phyloP scores from a whole-genome alignment of 1,284 basidiomycete genomes.

The Macrocystidia cucumis region DNA sequence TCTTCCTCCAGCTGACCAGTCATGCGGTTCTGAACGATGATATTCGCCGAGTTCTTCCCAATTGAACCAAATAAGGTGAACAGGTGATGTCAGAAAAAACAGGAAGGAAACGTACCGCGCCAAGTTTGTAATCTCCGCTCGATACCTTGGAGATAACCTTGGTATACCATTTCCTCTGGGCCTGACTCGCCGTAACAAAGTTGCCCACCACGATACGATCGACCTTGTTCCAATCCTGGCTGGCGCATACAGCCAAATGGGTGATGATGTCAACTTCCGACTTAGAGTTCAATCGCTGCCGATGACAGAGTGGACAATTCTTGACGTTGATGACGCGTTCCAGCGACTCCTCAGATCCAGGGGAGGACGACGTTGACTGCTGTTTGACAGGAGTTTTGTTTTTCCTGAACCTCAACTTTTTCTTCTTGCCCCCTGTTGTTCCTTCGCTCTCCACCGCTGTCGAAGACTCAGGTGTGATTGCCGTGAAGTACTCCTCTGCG shows the following conservation, averaged over 20 bases:
- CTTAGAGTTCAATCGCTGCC: constrained; percentile 77
- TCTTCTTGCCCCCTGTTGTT: constrained; percentile 15
- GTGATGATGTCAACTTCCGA: constrained; percentile 92
- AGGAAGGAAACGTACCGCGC: constrained; percentile 56
- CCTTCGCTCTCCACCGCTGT: constrained; percentile 10
- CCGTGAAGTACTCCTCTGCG: constrained; percentile 14
- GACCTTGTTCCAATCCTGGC: constrained; percentile 86
- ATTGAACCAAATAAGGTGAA: constrained; percentile 4
- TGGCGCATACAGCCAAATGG: constrained; percentile 90
- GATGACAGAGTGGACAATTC: constrained; percentile 90
- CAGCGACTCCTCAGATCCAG: constrained; percentile 37
- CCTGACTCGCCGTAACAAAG: constrained; percentile 93
- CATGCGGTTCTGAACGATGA: constrained; percentile 87
- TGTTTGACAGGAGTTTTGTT: constrained; percentile 7
- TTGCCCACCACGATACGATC: constrained; percentile 89
- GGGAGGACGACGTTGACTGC: constrained; percentile 1
- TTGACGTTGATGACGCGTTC: constrained; percentile 94
- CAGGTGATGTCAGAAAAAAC: not conserved
- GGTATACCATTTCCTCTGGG: constrained; percentile 95
- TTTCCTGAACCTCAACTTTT: constrained; percentile 15
- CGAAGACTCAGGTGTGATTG: constrained; percentile 8
- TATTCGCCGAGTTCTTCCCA: constrained; percentile 87
- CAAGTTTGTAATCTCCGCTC: constrained; percentile 82
- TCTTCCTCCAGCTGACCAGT: constrained; percentile 95
- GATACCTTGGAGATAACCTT: constrained; percentile 84